Evolutionary conservation across 1,139 yeast genomes (phyloP).

Genomic region (Fermentozyma sake): DNA sequence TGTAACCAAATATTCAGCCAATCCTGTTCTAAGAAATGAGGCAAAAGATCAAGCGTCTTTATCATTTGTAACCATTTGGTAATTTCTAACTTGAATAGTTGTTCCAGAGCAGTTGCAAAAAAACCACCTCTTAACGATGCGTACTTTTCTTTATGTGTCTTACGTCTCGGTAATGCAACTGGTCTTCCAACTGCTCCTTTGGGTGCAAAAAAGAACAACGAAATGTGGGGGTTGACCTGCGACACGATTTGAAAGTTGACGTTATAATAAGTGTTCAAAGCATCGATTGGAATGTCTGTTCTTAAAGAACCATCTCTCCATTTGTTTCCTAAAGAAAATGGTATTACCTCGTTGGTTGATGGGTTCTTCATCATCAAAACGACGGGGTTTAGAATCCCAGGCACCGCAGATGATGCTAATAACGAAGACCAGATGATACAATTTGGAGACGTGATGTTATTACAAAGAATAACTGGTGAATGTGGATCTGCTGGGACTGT

Average conservation of each 20-base stretch:
- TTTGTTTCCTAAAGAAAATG: slow-evolving; percentile 69
- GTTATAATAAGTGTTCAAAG: slow-evolving; percentile 71
- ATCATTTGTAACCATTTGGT: slow-evolving; percentile 70
- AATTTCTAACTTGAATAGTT: slow-evolving; percentile 65
- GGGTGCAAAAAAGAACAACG: slow-evolving; percentile 73
- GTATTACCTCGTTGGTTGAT: slow-evolving; percentile 41
- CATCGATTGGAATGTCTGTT: slow-evolving; percentile 67
- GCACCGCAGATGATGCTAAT: slow-evolving; percentile 78
- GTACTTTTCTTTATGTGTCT: slow-evolving; percentile 30
- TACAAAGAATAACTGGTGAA: slow-evolving; percentile 76
- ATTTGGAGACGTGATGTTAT: slow-evolving; percentile 72
- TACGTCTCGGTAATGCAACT: slow-evolving; percentile 53
- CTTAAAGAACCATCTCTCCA: slow-evolving; percentile 75
- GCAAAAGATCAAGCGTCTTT: slow-evolving; percentile 62
- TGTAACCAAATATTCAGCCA: slow-evolving; percentile 80
- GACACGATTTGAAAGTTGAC: slow-evolving; percentile 74
- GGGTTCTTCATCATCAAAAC: slow-evolving; percentile 69
- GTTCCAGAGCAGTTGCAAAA: slow-evolving; percentile 68
- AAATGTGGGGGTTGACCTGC: slow-evolving; percentile 80
- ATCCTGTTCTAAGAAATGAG: slow-evolving; percentile 68
- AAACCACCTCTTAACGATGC: slow-evolving; percentile 70
- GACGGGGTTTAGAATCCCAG: slow-evolving; percentile 80
- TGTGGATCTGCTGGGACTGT: slow-evolving; percentile 83
- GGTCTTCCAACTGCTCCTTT: slow-evolving; percentile 82
- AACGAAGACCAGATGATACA: slow-evolving; percentile 81